Conservation (phyloP, 345 rosid species). For the Gossypium arboreum region DNA sequence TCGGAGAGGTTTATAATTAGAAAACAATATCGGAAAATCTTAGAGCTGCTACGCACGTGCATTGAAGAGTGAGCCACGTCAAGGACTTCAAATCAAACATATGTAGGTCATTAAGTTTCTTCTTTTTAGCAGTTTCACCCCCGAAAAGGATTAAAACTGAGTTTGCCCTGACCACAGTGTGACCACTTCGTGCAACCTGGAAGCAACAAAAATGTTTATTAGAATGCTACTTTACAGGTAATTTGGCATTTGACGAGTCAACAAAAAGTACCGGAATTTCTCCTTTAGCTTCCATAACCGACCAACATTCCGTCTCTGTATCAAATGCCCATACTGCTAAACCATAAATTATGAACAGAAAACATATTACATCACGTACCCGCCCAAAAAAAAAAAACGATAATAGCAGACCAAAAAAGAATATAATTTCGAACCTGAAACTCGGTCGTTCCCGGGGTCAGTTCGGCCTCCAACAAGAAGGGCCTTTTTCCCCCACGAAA, state of each 20-base stretch:
- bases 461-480: constrained; percentile 95
- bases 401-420: not conserved
- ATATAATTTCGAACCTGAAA: constrained; percentile 55
- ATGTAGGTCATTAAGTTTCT: constrained; percentile 87
- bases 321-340: constrained; percentile 87
- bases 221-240: not conserved
- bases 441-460: constrained; percentile 65
- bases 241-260: not conserved
- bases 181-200: constrained; percentile 90
- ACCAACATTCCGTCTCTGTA: constrained; percentile 90
- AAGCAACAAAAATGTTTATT: constrained; percentile 15
- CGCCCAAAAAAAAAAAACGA: not conserved
- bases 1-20: not conserved
- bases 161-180: constrained; percentile 78
- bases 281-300: constrained; percentile 91
- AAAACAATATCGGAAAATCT: not conserved
- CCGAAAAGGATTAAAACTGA: constrained; percentile 80
- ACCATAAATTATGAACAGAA: constrained; percentile 18
- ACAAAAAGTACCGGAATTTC: constrained; percentile 66
- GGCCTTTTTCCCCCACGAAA: constrained; percentile 92
- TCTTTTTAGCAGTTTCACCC: constrained; percentile 87
- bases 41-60: constrained; percentile 60
- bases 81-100: constrained; percentile 94
- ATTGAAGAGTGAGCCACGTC: constrained; percentile 96
- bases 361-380: constrained; percentile 1